Evolutionary conservation across 305 asterid genomes (phyloP).

Genomic region (Striga hermonthica): DNA sequence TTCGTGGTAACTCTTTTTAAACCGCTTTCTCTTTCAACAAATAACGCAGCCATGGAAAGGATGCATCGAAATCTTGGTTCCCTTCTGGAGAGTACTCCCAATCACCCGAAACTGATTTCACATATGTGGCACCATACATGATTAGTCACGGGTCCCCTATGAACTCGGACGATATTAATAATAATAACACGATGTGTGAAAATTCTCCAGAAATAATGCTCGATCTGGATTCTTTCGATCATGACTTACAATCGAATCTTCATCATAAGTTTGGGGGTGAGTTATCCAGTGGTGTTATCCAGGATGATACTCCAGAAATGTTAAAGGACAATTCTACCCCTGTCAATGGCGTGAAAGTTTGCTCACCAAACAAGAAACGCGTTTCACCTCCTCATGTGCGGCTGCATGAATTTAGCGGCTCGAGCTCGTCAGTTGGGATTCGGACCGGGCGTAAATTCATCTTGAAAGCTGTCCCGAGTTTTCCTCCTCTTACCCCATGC

Average conservation of each 20-base stretch:
- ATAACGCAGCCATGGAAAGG: constrained; percentile 44
- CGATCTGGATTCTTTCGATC: constrained; percentile 45
- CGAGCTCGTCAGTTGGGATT: constrained; percentile 45
- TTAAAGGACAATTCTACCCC: constrained; percentile 47
- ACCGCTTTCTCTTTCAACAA: constrained; percentile 14
- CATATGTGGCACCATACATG: constrained; percentile 31
- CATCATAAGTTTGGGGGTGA: constrained; percentile 35
- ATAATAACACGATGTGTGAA: constrained; percentile 30
- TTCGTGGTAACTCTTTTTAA: constrained; percentile 13
- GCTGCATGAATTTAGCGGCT: constrained; percentile 32
- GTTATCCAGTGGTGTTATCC: constrained; percentile 27
- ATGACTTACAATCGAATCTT: constrained; percentile 37
- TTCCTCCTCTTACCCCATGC: constrained; percentile 62
- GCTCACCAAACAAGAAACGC: constrained; percentile 73
- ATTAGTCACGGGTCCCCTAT: constrained; percentile 36
- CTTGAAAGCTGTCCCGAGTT: constrained; percentile 60
- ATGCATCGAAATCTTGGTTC: constrained; percentile 48
- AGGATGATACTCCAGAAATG: constrained; percentile 62
- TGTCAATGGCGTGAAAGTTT: constrained; percentile 50
- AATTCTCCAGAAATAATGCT: constrained; percentile 29
- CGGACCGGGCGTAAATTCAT: constrained; percentile 40
- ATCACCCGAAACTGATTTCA: constrained; percentile 50
- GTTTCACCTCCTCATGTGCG: constrained; percentile 67
- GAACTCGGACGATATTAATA: constrained; percentile 34
- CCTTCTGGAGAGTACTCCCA: constrained; percentile 41